Conservation (phyloP, 2,329 filamentous ascomycete genomes). For the Coniochaeta hoffmannii region DNA sequence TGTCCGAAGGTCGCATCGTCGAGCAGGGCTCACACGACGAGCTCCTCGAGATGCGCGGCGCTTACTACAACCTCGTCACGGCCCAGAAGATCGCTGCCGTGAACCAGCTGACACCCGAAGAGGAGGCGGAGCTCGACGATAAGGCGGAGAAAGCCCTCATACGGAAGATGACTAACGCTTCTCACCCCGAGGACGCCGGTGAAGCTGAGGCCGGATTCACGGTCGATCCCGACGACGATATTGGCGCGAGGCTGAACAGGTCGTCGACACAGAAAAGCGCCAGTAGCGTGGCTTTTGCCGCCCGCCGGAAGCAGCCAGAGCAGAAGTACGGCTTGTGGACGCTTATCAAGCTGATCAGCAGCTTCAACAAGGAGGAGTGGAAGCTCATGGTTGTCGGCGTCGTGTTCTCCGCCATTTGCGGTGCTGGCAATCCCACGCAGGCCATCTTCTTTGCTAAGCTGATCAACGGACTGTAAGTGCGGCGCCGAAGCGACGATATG, state of each 20-base stretch:
- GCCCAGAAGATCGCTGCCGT: slow-evolving; percentile 73
- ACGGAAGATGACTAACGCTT: slow-evolving; percentile 37
- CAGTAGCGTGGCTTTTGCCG: slow-evolving; percentile 65
- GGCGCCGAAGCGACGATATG: background rate
- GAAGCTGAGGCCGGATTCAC: slow-evolving; percentile 23
- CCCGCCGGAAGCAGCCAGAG: slow-evolving; percentile 33
- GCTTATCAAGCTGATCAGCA: slow-evolving; percentile 69
- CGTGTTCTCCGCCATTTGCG: slow-evolving; percentile 67
- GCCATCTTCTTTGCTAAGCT: slow-evolving; percentile 85
- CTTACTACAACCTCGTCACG: slow-evolving; percentile 80
- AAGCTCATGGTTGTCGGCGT: slow-evolving; percentile 66
- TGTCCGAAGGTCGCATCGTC: slow-evolving; percentile 76
- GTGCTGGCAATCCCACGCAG: slow-evolving; percentile 57
- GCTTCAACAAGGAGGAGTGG: slow-evolving; percentile 71
- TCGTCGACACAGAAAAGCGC: slow-evolving; percentile 48
- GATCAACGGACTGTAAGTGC: slow-evolving; percentile 59
- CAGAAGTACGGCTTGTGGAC: slow-evolving; percentile 64
- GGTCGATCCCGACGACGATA: slow-evolving; percentile 56
- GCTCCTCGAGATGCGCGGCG: slow-evolving; percentile 60
- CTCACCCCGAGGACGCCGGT: slow-evolving; percentile 25
- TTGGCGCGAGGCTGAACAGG: slow-evolving; percentile 49
- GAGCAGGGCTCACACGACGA: slow-evolving; percentile 87
- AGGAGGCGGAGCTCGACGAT: slow-evolving; percentile 42
- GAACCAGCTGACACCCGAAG: slow-evolving; percentile 43
- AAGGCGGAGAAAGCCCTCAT: slow-evolving; percentile 43